phyloP scores from a whole-genome alignment of 1,284 basidiomycete genomes.

The Puccinia brachypodii region DNA sequence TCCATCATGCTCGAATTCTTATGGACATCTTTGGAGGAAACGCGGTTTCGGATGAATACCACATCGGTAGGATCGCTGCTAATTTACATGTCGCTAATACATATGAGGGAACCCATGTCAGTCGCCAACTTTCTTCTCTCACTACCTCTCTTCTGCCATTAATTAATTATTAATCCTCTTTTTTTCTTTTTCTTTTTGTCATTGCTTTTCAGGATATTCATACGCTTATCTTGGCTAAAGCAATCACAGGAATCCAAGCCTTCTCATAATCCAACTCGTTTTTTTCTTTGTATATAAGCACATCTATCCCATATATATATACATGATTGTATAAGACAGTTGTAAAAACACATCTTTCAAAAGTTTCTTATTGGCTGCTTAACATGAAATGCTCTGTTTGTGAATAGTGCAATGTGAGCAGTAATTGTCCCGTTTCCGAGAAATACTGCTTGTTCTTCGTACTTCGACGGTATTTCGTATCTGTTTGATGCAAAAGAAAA shows the following conservation, averaged over 20 bases:
- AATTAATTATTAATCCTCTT: not conserved
- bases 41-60: constrained; percentile 61
- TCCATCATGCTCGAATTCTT: constrained; percentile 73
- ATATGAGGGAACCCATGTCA: constrained; percentile 69
- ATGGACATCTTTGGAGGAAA: constrained; percentile 67
- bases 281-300: too few relatives aligned
- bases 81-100: constrained; percentile 86
- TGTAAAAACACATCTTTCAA: too few relatives aligned
- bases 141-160: not conserved
- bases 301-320: too few relatives aligned
- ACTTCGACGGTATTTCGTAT: too few relatives aligned
- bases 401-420: too few relatives aligned
- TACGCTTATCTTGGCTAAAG: constrained; percentile 40
- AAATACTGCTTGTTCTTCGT: too few relatives aligned
- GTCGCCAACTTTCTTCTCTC: not conserved
- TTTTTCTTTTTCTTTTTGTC: not conserved
- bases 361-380: too few relatives aligned
- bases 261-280: constrained; percentile 9
- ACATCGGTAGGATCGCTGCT: constrained; percentile 82
- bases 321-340: too few relatives aligned
- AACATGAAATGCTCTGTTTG: too few relatives aligned
- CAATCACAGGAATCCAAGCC: constrained; percentile 45
- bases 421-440: too few relatives aligned
- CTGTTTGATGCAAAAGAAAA: too few relatives aligned
- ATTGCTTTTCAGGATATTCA: constrained; percentile 38